Base-by-base conservation (phyloP, 169 alveolate species). In the Plasmodium falciparum region DNA sequence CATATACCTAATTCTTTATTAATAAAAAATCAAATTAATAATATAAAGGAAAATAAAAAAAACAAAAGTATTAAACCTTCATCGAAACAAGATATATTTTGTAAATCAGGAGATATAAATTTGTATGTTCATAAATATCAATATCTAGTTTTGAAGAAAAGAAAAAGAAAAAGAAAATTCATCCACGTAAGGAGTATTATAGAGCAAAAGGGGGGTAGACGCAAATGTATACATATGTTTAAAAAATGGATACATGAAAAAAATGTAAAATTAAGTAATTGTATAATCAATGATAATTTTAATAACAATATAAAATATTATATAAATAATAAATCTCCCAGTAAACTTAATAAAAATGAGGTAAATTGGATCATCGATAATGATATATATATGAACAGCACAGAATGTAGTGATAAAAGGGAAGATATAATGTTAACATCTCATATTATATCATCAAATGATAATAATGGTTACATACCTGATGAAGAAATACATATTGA, bases 121-220 rank as follows among this genome's bases (percentile, higher is more conserved):
- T 29, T 54, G 72, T 9, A n/a, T 5, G 43, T 29, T 58, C 59
- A 29, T 7, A 74, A 74, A 61, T 61, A 59, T 54, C 88, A 59
- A 61, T 17, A 1, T 26, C n/a, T 59, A 29, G 73, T 39, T 15
- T 62, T 74, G 62, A 74, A 74, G 22, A 74, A 74, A 74, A 61
- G 52, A 74, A 65, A 66, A 74, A 74, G 59, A 74, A 74, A 74
- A 59, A 11, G 15, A 74, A 59, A 29, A 9, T 74, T 22, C 59
- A 29, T 22, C 4, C 63, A 4, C 29, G 3, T 59, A 61, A 20
- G 8, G 22, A 20, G 49, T 69, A 47, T 69, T 45, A 47, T 7
- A 49, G 49, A 26, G 22, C 29, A 59, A 33, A 33, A 65, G 15
- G 9, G 20, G 39, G 33, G 22, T 33, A 73, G 52, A 73, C 66